Base-by-base conservation (phyloP, 495 filamentous ascomycete species). In the Alectoria sarmentosa region DNA sequence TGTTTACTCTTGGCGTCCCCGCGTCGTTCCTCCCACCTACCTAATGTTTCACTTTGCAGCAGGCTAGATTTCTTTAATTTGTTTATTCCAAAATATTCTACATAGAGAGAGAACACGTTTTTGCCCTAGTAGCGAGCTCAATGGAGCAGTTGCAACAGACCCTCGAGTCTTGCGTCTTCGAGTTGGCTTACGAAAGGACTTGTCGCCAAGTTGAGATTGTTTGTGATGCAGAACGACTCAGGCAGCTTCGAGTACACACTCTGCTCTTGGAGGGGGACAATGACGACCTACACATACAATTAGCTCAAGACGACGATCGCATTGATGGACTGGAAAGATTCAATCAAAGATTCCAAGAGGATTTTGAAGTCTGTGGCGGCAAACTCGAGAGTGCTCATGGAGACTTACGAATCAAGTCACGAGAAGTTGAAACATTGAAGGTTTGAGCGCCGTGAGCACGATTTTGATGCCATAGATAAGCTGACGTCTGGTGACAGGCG, bases 221-320 rank as follows among this genome's bases (percentile, higher is more conserved):
- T 49, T 73, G 83, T 60, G 87, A 88, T 72, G 79, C 86, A 44
- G 92, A 96, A 72, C 82, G 82, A 60, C 77, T 79, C 32, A 84
- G 92, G 14, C 76, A 84, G 65, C 69, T 87, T 46, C 82, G 84
- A 58, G 76, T 93, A 66, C 83, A 88, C 55, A 77, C 86, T 57
- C 73, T 91, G 23, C 69, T 93, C 41, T 77, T 89, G 37, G 81
- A 87, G 61, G 84, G 91, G 65, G 89, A 96, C 62, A 87, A 87
- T 65, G 84, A 89, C 58, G 75, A 78, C 21, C 73, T 88, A 52
- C 84, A 86, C 62, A 79, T 80, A 37, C 81, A 86, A 67, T 74
- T 95, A 34, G 73, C 78, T 26, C 76, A 85, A 61, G 77, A 78
- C 58, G 78, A 85, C 59, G 76, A 80, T 61, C 79, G 80, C 46